phyloP scores from a whole-genome alignment of 257 asterid genomes.

The Asclepias syriaca region DNA sequence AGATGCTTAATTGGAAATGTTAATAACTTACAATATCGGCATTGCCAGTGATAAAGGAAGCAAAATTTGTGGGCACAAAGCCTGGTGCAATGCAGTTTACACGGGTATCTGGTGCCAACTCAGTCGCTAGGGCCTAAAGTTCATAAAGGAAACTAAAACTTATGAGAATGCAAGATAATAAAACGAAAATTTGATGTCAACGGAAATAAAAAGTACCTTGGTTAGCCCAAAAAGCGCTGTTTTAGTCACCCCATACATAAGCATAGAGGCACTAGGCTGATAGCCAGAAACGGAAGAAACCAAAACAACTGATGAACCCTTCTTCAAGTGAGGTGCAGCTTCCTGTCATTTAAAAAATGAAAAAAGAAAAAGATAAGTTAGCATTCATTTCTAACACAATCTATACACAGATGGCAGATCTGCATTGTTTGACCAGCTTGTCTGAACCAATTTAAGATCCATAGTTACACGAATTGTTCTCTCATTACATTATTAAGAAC shows the following conservation, averaged over 20 bases:
- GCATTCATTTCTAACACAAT: neutral
- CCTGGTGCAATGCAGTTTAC: constrained; percentile 97
- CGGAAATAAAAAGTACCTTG: constrained; percentile 41
- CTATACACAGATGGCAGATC: neutral
- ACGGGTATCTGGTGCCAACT: constrained; percentile 87
- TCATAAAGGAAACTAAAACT: neutral
- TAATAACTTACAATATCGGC: constrained; percentile 40
- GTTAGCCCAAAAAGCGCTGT: constrained; percentile 93
- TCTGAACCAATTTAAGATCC: neutral
- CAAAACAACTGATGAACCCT: constrained; percentile 69
- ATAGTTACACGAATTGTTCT: neutral
- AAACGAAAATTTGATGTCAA: neutral
- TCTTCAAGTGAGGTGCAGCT: constrained; percentile 66
- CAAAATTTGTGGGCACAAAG: constrained; percentile 83
- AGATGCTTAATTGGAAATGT: neutral
- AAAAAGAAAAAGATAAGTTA: neutral
- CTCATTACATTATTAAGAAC: neutral
- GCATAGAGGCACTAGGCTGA: constrained; percentile 50
- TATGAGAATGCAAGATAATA: neutral
- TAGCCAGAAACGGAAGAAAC: constrained; percentile 63
- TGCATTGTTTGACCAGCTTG: neutral
- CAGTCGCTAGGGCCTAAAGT: constrained; percentile 75
- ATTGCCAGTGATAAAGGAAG: constrained; percentile 42
- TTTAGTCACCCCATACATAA: constrained; percentile 92
- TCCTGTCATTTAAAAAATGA: constrained; percentile 33